phyloP scores from a whole-genome alignment of 2,329 filamentous ascomycete species.

The Endoconidiophora polonica region DNA sequence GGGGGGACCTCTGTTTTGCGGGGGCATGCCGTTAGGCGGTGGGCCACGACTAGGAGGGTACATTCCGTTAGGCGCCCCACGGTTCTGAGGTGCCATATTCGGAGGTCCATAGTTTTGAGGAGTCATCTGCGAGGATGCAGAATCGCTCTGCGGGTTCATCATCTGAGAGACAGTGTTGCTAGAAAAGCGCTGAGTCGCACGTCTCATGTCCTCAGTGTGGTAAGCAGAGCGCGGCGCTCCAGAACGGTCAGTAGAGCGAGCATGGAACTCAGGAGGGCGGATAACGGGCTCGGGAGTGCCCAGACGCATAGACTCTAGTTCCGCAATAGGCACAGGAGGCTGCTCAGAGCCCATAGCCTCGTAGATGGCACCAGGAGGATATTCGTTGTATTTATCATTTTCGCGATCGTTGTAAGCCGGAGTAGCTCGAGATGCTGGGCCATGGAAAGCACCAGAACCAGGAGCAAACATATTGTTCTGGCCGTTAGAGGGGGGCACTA shows the following conservation, averaged over 20 bases:
- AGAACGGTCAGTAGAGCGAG: conserved; percentile 54
- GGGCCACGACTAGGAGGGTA: conserved; percentile 1
- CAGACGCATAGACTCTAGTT: conserved; percentile 38
- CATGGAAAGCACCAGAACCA: conserved; percentile 7
- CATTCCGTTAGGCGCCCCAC: background rate
- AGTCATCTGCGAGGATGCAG: background rate
- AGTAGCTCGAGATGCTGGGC: background rate
- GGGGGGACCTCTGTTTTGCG: background rate
- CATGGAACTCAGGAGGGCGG: conserved; percentile 62
- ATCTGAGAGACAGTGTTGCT: conserved; percentile 61
- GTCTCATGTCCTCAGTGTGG: conserved; percentile 60
- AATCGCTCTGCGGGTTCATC: background rate
- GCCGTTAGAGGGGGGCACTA: background rate
- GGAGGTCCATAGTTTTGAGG: conserved; percentile 4
- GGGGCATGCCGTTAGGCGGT: conserved; percentile 1
- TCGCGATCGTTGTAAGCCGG: background rate
- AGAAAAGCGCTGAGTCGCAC: conserved; percentile 72
- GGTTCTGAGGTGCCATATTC: background rate
- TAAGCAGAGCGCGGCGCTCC: conserved; percentile 40
- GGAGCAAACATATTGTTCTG: conserved; percentile 9
- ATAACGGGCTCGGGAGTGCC: conserved; percentile 61
- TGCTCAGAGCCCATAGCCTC: conserved; percentile 11
- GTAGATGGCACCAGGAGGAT: conserved; percentile 10
- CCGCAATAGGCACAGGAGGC: conserved; percentile 25
- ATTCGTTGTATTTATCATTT: conserved; percentile 4